These are phyloP conservation scores for Lachancea thermotolerans DNA, from an alignment of 805 yeast genomes.

Conservation along the genomic window DNA sequence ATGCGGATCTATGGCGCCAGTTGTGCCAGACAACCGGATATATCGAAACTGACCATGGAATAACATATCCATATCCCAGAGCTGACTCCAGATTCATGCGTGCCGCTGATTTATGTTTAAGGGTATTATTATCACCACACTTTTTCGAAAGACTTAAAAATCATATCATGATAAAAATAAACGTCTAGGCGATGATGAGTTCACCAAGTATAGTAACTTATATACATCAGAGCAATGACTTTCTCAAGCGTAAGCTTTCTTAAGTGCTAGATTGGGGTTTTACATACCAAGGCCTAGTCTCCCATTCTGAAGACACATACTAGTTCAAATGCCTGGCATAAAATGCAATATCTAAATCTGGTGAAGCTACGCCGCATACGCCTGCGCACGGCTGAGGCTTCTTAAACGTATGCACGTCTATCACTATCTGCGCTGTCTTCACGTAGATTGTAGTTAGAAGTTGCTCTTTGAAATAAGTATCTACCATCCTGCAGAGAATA, in stretches of 20 bases:
- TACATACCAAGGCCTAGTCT: too few species aligned
- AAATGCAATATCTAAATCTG: too few species aligned
- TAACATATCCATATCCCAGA: slow-evolving; percentile 34
- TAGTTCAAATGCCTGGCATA: too few species aligned
- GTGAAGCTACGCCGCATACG: background rate
- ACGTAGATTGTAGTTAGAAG: slow-evolving; percentile 16
- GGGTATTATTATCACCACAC: background rate
- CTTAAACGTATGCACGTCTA: background rate
- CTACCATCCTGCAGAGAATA: slow-evolving; percentile 32
- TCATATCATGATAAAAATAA: too few species aligned
- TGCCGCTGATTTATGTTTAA: background rate
- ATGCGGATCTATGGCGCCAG: slow-evolving; percentile 35
- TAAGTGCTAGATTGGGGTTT: too few species aligned
- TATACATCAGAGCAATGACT: too few species aligned
- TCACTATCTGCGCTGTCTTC: background rate
- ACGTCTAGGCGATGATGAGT: too few species aligned
- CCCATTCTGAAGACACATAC: too few species aligned
- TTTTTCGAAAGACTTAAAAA: too few species aligned
- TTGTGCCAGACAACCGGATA: slow-evolving; percentile 44
- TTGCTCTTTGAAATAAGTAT: slow-evolving; percentile 28
- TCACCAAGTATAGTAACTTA: too few species aligned
- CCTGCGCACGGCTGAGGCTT: slow-evolving; percentile 1
- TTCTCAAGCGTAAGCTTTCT: too few species aligned
- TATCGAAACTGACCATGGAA: slow-evolving; percentile 42
- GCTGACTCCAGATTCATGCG: slow-evolving; percentile 15